phyloP scores from a whole-genome alignment of 1,139 yeast species.

The Magnusiomyces paraingens region DNA sequence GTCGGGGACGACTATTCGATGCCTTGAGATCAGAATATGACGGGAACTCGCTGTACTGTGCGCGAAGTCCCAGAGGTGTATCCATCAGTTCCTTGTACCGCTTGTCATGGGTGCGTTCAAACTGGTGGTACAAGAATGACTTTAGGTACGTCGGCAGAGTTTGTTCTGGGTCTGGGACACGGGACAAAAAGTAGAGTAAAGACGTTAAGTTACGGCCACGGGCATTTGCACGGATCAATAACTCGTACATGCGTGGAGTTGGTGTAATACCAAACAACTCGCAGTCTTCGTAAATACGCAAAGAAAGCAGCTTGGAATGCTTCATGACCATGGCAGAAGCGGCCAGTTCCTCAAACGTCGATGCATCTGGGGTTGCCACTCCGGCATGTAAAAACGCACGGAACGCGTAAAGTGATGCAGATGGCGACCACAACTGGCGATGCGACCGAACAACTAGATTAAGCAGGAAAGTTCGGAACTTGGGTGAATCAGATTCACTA shows the following conservation, averaged over 20 bases:
- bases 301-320: slow-evolving; percentile 27
- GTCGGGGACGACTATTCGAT: neutral
- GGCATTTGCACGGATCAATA: slow-evolving; percentile 23
- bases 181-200: slow-evolving; percentile 22
- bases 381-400: slow-evolving; percentile 14
- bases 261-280: slow-evolving; percentile 16
- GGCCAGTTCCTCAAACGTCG: slow-evolving; percentile 26
- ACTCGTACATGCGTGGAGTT: slow-evolving; percentile 23
- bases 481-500: neutral
- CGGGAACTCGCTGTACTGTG: neutral
- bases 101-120: neutral
- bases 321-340: slow-evolving; percentile 27
- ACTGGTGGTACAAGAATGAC: neutral
- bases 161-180: neutral
- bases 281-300: slow-evolving; percentile 24
- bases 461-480: slow-evolving; percentile 13
- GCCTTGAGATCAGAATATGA: neutral
- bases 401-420: slow-evolving; percentile 22
- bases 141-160: neutral
- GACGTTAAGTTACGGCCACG: slow-evolving; percentile 23
- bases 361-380: slow-evolving; percentile 19
- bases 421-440: slow-evolving; percentile 14
- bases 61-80: neutral
- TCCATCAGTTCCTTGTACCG: neutral
- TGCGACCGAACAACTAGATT: slow-evolving; percentile 14